phyloP scores from a whole-genome alignment of 805 yeast species.

The Candida chilensis region DNA sequence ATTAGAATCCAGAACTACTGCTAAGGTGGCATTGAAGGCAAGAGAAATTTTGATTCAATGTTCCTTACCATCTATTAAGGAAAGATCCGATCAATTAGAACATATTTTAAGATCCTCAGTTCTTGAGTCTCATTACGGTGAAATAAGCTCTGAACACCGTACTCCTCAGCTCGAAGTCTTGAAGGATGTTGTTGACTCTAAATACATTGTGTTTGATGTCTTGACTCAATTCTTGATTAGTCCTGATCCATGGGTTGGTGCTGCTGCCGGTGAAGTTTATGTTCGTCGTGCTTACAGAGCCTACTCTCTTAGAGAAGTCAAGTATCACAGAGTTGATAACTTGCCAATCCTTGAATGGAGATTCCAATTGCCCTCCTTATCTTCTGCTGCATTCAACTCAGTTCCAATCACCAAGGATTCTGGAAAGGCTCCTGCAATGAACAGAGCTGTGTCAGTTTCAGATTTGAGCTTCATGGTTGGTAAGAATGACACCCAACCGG shows the following conservation, averaged over 20 bases:
- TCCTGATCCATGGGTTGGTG: conserved; percentile 77
- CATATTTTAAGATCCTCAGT: conserved; percentile 84
- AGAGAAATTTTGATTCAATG: conserved; percentile 95
- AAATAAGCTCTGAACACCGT: conserved; percentile 63
- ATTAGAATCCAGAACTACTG: conserved; percentile 82
- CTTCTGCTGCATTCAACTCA: conserved; percentile 67
- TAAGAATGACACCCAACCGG: conserved; percentile 51
- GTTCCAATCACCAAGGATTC: conserved; percentile 39
- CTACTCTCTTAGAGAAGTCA: conserved; percentile 74
- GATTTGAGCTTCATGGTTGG: conserved; percentile 83
- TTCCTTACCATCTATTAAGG: conserved; percentile 91
- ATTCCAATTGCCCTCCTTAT: conserved; percentile 72
- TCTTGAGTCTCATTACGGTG: conserved; percentile 84
- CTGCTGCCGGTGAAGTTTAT: conserved; percentile 96
- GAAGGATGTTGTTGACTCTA: conserved; percentile 91
- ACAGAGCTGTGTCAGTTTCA: conserved; percentile 86
- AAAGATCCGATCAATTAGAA: conserved; percentile 94
- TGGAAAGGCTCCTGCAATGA: conserved; percentile 36
- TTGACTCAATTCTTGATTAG: conserved; percentile 84
- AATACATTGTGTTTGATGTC: conserved; percentile 93
- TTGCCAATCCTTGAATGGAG: conserved; percentile 79
- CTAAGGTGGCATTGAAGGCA: conserved; percentile 91
- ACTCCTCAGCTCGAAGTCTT: conserved; percentile 75
- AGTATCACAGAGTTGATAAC: conserved; percentile 44
- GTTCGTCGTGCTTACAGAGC: conserved; percentile 96